phyloP scores from a whole-genome alignment of 306 rosid species.

The Pueraria montana region DNA sequence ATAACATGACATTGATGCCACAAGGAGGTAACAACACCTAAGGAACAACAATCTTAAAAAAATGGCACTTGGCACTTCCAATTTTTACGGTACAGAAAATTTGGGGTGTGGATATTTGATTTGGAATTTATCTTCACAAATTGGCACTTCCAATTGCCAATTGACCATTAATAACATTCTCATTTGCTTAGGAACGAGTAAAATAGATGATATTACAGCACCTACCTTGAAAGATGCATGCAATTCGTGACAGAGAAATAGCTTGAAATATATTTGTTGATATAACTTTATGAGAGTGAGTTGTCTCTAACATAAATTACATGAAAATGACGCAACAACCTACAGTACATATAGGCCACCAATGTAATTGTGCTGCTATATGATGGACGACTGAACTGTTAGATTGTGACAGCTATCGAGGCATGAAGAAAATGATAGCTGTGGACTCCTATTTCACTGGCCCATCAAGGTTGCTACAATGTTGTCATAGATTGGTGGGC shows the following conservation, averaged over 20 bases:
- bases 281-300: neutral
- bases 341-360: neutral
- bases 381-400: neutral
- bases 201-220: neutral
- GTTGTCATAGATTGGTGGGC: neutral
- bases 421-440: conserved; percentile 25
- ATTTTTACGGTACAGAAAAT: too few species aligned
- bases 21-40: too few species aligned
- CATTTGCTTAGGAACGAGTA: neutral
- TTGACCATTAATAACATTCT: too few species aligned
- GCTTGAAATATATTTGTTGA: neutral
- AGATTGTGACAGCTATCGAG: conserved; percentile 3
- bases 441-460: neutral
- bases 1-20: too few species aligned
- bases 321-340: conserved; percentile 2
- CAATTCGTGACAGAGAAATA: conserved; percentile 3
- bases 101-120: too few species aligned
- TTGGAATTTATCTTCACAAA: too few species aligned
- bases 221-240: neutral
- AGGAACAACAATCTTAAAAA: too few species aligned
- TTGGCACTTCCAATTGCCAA: too few species aligned
- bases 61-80: too few species aligned
- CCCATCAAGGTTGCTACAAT: conserved; percentile 1
- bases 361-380: conserved; percentile 6
- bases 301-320: conserved; percentile 8